Evolutionary conservation across 2,329 filamentous ascomycete genomes (phyloP).

Genomic region (Stachybotrys chartarum): DNA sequence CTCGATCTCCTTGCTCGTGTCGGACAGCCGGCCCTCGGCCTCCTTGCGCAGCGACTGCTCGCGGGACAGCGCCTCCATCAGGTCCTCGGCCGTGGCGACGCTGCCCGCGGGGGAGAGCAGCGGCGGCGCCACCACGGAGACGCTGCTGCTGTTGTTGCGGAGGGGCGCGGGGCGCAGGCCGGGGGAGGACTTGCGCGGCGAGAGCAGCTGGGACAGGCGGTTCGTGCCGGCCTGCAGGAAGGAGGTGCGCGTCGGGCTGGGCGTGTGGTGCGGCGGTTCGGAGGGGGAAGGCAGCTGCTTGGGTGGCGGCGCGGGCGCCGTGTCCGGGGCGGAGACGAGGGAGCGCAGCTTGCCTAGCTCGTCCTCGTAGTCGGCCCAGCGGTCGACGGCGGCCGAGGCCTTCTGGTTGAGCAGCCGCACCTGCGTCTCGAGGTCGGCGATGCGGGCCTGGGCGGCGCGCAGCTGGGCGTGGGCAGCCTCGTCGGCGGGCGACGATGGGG

Average conservation of each 20-base stretch:
- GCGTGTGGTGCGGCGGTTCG: conserved; percentile 12
- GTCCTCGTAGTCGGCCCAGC: conserved; percentile 75
- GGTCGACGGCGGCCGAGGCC: conserved; percentile 55
- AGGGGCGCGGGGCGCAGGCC: conserved; percentile 12
- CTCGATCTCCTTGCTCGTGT: conserved; percentile 65
- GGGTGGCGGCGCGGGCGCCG: conserved; percentile 5
- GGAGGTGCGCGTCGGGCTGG: conserved; percentile 30
- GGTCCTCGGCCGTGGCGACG: conserved; percentile 32
- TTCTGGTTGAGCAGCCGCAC: conserved; percentile 65
- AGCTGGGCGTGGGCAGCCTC: conserved; percentile 36
- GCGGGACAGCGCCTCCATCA: conserved; percentile 56
- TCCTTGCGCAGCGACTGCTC: conserved; percentile 61
- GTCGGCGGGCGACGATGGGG: conserved; percentile 6
- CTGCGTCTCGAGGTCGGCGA: conserved; percentile 64
- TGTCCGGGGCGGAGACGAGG: conserved; percentile 16
- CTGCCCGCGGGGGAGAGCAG: conserved; percentile 9
- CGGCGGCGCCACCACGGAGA: conserved; percentile 6
- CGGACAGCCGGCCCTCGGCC: conserved; percentile 60
- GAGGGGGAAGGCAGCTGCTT: conserved; percentile 11
- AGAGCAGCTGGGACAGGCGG: conserved; percentile 37
- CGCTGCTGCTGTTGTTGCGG: conserved; percentile 11
- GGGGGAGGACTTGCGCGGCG: conserved; percentile 37
- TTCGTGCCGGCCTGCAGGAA: conserved; percentile 39
- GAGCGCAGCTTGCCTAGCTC: conserved; percentile 57
- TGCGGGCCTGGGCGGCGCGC: conserved; percentile 49